Conservation (phyloP, 2,329 filamentous ascomycete species). For the Myriosclerotinia scirpicola region DNA sequence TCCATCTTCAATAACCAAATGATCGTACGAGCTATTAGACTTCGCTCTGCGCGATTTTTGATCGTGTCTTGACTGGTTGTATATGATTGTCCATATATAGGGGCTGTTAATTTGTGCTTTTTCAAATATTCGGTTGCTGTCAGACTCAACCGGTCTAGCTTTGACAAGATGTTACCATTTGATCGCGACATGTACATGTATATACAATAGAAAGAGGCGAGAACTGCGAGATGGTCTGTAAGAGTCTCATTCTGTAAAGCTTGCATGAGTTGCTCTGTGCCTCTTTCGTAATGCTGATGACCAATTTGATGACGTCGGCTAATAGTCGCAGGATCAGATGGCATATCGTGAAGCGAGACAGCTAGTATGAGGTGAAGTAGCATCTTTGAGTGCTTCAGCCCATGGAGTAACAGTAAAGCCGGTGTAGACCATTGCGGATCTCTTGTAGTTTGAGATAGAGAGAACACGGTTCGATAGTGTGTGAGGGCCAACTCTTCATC, state of each 20-base stretch:
- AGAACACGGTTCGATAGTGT: conserved; percentile 23
- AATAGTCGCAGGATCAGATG: not conserved
- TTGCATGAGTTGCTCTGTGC: conserved; percentile 25
- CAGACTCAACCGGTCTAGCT: conserved; percentile 24
- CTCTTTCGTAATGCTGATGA: conserved; percentile 24
- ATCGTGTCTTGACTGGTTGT: not conserved
- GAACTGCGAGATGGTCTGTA: conserved; percentile 17
- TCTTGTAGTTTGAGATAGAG: conserved; percentile 25
- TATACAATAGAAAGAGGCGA: conserved; percentile 25
- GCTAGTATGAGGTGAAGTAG: conserved; percentile 18
- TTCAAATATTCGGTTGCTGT: conserved; percentile 13
- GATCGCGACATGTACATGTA: conserved; percentile 24
- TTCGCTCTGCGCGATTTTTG: conserved; percentile 10
- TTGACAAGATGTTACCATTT: conserved; percentile 2
- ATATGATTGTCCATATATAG: not conserved
- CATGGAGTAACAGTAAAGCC: conserved; percentile 47
- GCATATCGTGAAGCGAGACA: conserved; percentile 22
- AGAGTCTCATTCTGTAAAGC: conserved; percentile 2
- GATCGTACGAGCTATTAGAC: conserved; percentile 23
- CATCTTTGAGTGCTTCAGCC: conserved; percentile 34
- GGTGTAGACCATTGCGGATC: conserved; percentile 24
- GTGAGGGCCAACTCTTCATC: conserved; percentile 22
- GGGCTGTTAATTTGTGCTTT: conserved; percentile 12
- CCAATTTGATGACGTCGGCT: not conserved
- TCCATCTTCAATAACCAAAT: conserved; percentile 29